phyloP scores from a whole-genome alignment of 768 basidiomycete genomes.

The Russula dissimulans region DNA sequence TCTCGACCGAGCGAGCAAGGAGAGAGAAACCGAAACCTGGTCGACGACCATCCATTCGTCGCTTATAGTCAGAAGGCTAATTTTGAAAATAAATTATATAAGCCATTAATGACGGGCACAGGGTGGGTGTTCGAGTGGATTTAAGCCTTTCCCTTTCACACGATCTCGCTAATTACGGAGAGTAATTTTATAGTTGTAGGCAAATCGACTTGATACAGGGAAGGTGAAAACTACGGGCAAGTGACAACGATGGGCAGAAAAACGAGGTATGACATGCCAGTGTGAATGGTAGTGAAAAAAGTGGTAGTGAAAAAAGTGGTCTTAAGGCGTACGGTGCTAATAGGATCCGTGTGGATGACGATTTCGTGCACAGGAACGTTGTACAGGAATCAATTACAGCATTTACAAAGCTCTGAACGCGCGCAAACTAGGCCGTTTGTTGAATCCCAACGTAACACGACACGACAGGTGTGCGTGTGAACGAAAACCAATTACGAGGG shows the following conservation, averaged over 20 bases:
- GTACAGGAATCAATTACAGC: constrained; percentile 12
- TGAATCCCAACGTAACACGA: not conserved
- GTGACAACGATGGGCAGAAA: not conserved
- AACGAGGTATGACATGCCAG: not conserved
- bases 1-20: too few species aligned
- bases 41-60: too few species aligned
- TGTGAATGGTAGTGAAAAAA: constrained; percentile 1
- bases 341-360: constrained; percentile 14
- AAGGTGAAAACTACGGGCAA: not conserved
- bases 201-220: not conserved
- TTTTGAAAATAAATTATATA: too few species aligned
- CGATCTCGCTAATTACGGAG: not conserved
- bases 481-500: not conserved
- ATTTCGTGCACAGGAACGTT: constrained; percentile 1
- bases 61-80: too few species aligned
- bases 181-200: constrained; percentile 1
- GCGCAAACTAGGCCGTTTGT: constrained; percentile 1
- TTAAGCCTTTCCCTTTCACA: too few species aligned
- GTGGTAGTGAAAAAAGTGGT: not conserved
- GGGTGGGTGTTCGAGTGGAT: too few species aligned
- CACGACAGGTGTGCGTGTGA: not conserved
- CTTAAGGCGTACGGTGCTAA: constrained; percentile 1
- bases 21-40: too few species aligned
- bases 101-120: too few species aligned
- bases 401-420: not conserved